Percentiles rank a stretch among this genome's conserved stretches.
Evolutionary conservation across 306 rosid species (phyloP).

Genomic region (Trifolium repens): DNA sequence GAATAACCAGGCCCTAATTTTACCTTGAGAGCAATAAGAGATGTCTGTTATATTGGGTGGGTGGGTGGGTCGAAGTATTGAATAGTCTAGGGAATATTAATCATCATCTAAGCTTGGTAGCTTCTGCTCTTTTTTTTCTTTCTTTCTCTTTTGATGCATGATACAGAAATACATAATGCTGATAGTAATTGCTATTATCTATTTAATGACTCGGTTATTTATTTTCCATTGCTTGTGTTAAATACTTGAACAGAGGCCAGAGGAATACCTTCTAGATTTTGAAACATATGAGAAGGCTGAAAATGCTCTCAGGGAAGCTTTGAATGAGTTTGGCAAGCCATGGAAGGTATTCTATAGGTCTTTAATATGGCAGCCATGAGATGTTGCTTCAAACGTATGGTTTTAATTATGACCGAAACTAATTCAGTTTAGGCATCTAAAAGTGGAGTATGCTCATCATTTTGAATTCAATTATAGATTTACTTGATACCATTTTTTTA

Average conservation of each 20-base stretch:
- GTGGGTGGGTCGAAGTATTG: not conserved
- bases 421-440: not conserved
- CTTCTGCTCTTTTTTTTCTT: not conserved
- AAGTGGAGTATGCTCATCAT: constrained; percentile 5
- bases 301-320: constrained; percentile 77
- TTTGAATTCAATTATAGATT: constrained; percentile 11
- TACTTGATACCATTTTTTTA: not conserved
- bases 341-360: constrained; percentile 68
- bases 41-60: not conserved
- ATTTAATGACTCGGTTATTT: constrained; percentile 15
- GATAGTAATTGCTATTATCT: not conserved
- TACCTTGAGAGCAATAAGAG: not conserved
- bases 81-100: not conserved
- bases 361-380: constrained; percentile 15
- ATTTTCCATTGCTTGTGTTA: constrained; percentile 24
- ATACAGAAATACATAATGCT: not conserved
- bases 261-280: constrained; percentile 74
- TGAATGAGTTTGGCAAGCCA: constrained; percentile 79
- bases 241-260: constrained; percentile 70
- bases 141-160: not conserved
- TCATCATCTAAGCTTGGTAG: not conserved
- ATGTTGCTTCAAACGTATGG: constrained; percentile 19
- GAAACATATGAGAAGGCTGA: constrained; percentile 90
- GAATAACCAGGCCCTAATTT: not conserved
- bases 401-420: not conserved